Base-by-base conservation (phyloP, 139 green algal genomes). In the Chlamydomonas incerta region DNA sequence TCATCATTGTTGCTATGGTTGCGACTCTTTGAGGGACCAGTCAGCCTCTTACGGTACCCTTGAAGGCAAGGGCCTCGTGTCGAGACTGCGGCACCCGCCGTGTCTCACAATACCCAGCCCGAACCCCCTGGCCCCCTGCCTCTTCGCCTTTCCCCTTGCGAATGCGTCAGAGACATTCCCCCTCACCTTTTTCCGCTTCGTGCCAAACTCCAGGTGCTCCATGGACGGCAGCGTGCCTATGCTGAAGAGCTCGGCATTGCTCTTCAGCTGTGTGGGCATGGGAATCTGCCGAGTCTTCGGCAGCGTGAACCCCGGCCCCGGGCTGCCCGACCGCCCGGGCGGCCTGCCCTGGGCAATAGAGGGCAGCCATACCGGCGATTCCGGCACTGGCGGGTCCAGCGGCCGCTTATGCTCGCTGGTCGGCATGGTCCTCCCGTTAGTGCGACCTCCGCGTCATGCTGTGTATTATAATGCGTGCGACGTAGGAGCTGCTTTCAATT, bases 341-440 rank as follows among this genome's bases (percentile, higher is more conserved):
- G 24, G 2, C 67, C 28, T 34, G 66, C 81, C 47, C 71, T 81
- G 33, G 50, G 88, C 58, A 31, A 79, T 70, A 41, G 73, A 68
- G 71, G 80, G 84, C 29, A 92, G 85, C 88, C 88, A 92, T 65
- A 90, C 81, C 0, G 84, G 85, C 0, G 84, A 86, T 52, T 92
- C 88, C 35, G 88, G 76, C 24, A 74, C 65, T 4, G 88, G 88
- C 14, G 77, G 80, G n/a, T 91, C 88, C 57, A 82, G 47, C 55
- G 26, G 41, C 41, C 41, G 77, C 65, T 33, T 55, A 74, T 77
- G 77, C 28, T 88, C 47, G 63, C 74, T 57, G 9, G 37, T 37
- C 70, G 83, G 66, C 83, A 82, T 88, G n/a, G 65, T 50, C 41
- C 6, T 50, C 41, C 41, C 6, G 5, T 50, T 50, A 50, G 41